These are phyloP conservation scores for Phytophthora citrophthora DNA, from an alignment of 352 stramenopile species.

Conservation along the genomic window DNA sequence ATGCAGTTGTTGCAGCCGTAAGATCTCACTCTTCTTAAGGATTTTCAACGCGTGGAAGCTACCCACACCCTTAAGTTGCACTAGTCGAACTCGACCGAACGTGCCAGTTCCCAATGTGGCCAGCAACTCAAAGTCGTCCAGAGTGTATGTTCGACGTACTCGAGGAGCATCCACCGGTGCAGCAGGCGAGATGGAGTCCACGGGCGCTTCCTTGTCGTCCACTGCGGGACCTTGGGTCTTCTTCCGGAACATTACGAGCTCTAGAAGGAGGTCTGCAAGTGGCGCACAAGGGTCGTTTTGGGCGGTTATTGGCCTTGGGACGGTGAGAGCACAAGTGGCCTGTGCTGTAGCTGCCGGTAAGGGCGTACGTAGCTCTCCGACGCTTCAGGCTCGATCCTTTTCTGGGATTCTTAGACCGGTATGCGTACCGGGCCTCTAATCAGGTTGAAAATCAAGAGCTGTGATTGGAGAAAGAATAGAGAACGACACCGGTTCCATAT, in stretches of 20 bases:
- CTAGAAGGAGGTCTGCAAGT: no score
- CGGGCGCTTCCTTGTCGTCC: slow-evolving; percentile 48
- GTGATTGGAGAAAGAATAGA: background rate
- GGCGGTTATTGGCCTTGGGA: slow-evolving; percentile 22
- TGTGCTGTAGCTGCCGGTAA: background rate
- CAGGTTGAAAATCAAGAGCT: background rate
- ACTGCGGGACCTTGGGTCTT: slow-evolving; percentile 32
- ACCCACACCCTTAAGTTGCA: slow-evolving; percentile 63
- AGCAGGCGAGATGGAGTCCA: slow-evolving; percentile 62
- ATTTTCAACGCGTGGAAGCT: slow-evolving; percentile 91
- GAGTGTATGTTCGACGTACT: slow-evolving; percentile 47
- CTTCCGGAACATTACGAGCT: slow-evolving; percentile 44
- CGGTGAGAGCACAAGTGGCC: slow-evolving; percentile 27
- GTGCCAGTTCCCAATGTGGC: slow-evolving; percentile 88
- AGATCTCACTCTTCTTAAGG: slow-evolving; percentile 92
- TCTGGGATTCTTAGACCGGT: background rate
- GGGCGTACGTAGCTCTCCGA: slow-evolving; percentile 25
- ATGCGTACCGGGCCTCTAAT: slow-evolving; percentile 4
- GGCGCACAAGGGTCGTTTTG: background rate
- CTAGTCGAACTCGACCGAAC: slow-evolving; percentile 89
- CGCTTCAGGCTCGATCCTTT: slow-evolving; percentile 34
- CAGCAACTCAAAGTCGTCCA: slow-evolving; percentile 82
- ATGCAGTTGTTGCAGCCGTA: slow-evolving; percentile 89
- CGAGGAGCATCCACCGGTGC: slow-evolving; percentile 34
- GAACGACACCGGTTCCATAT: background rate